Percentiles rank a stretch among this genome's conserved stretches.
Evolutionary conservation across 2,329 filamentous ascomycete species (phyloP).

Genomic region (Tolypocladium pustulatum): DNA sequence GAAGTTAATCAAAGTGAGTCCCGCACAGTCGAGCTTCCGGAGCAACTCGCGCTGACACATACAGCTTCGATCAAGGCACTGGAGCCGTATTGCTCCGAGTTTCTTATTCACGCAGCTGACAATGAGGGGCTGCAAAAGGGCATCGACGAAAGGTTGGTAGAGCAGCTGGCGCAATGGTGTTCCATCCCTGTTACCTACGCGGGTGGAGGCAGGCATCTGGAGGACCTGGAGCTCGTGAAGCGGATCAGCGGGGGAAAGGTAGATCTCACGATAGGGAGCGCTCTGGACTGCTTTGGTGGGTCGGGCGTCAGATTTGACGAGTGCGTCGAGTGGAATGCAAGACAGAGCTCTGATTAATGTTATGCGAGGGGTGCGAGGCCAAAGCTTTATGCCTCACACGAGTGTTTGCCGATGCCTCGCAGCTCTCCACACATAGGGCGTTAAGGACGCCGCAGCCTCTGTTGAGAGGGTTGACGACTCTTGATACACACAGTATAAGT

Average conservation of each 20-base stretch:
- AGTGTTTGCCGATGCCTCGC: neutral
- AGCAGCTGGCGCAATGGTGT: constrained; percentile 72
- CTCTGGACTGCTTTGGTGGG: constrained; percentile 91
- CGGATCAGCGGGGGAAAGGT: constrained; percentile 68
- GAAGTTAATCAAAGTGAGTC: constrained; percentile 71
- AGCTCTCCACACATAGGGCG: neutral
- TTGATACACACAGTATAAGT: neutral
- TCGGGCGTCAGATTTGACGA: constrained; percentile 78
- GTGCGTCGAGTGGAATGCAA: constrained; percentile 76
- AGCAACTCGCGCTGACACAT: neutral
- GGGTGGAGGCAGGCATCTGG: constrained; percentile 74
- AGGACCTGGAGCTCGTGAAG: constrained; percentile 76
- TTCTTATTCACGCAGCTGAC: constrained; percentile 93
- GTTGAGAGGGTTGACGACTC: neutral
- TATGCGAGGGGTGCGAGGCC: neutral
- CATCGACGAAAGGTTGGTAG: constrained; percentile 77
- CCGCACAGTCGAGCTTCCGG: neutral
- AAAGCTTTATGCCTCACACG: neutral
- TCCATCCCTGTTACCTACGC: constrained; percentile 92
- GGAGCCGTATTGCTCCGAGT: constrained; percentile 90
- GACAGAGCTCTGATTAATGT: constrained; percentile 17
- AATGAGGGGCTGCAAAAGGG: constrained; percentile 90
- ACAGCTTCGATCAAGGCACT: constrained; percentile 72
- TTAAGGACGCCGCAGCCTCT: neutral
- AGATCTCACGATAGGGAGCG: constrained; percentile 92